A percentile compares a stretch with the other conserved stretches of the same genome.
phyloP scores from a whole-genome alignment of 169 alveolate species.

The Eimeria maxima region DNA sequence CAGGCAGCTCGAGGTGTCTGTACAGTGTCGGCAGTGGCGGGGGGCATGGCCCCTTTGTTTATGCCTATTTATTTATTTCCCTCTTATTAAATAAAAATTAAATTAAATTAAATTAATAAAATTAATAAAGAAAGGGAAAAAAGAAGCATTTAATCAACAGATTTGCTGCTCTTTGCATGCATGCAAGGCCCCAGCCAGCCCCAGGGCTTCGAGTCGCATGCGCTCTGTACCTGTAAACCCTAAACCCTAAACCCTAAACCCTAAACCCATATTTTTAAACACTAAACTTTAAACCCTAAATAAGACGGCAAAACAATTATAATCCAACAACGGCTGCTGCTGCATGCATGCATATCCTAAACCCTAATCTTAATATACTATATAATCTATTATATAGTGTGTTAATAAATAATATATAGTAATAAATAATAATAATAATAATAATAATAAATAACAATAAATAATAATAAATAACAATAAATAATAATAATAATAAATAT shows the following conservation, averaged over 20 bases:
- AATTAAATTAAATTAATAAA: not conserved
- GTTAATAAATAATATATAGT: too few relatives aligned
- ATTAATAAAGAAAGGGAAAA: not conserved
- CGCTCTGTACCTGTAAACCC: not conserved
- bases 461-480: too few relatives aligned
- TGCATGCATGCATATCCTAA: too few relatives aligned
- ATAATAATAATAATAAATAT: too few relatives aligned
- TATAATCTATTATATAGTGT: too few relatives aligned
- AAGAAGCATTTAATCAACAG: not conserved
- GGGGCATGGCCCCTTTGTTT: not conserved
- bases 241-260: conserved; percentile 1
- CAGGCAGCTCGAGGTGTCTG: conserved; percentile 34
- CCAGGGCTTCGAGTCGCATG: conserved; percentile 55
- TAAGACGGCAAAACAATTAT: too few relatives aligned
- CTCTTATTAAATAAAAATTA: not conserved
- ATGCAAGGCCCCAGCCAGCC: not conserved
- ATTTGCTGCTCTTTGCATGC: conserved; percentile 4
- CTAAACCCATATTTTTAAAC: not conserved
- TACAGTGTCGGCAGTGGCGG: conserved; percentile 18
- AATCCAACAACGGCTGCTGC: too few relatives aligned
- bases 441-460: too few relatives aligned
- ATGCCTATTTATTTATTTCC: not conserved
- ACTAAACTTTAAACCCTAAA: not conserved
- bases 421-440: too few relatives aligned
- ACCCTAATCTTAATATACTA: too few relatives aligned